Evolutionary conservation across 176 grass and related monocot species (phyloP).

Genomic region (Zea luxurians): DNA sequence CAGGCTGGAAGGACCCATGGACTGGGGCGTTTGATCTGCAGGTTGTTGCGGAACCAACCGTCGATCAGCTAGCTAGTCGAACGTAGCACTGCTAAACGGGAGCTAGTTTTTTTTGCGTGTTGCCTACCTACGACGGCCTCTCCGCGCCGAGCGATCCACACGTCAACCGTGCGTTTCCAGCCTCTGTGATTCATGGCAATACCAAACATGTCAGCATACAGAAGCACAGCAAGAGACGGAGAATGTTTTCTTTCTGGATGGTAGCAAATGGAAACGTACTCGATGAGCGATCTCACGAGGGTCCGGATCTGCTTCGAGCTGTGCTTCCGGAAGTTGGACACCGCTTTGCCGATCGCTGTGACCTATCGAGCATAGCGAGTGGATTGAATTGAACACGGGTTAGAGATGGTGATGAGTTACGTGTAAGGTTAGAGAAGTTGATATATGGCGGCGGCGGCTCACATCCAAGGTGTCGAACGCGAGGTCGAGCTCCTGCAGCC

Average conservation of each 20-base stretch:
- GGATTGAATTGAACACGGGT: not conserved
- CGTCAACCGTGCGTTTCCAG: slow-evolving; percentile 74
- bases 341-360: slow-evolving; percentile 64
- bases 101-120: slow-evolving; percentile 16
- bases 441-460: slow-evolving; percentile 19
- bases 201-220: slow-evolving; percentile 26
- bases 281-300: slow-evolving; percentile 65
- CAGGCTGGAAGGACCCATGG: slow-evolving; percentile 49
- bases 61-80: not conserved
- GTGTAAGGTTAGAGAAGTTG: not conserved
- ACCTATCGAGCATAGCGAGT: slow-evolving; percentile 36
- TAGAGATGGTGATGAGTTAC: not conserved
- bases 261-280: slow-evolving; percentile 39
- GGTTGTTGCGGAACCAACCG: not conserved
- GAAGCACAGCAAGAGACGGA: not conserved
- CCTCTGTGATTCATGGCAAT: slow-evolving; percentile 43
- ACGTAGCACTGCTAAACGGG: not conserved
- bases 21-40: slow-evolving; percentile 65
- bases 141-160: slow-evolving; percentile 56
- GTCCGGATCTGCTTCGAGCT: slow-evolving; percentile 66
- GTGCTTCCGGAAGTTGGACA: slow-evolving; percentile 59
- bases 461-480: slow-evolving; percentile 63
- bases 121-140: slow-evolving; percentile 60
- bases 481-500: slow-evolving; percentile 63
- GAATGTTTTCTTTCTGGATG: slow-evolving; percentile 8